A percentile compares a stretch with the other conserved stretches of the same genome.
phyloP scores from a whole-genome alignment of 2,329 filamentous ascomycete genomes.

The Zarea fungicola region DNA sequence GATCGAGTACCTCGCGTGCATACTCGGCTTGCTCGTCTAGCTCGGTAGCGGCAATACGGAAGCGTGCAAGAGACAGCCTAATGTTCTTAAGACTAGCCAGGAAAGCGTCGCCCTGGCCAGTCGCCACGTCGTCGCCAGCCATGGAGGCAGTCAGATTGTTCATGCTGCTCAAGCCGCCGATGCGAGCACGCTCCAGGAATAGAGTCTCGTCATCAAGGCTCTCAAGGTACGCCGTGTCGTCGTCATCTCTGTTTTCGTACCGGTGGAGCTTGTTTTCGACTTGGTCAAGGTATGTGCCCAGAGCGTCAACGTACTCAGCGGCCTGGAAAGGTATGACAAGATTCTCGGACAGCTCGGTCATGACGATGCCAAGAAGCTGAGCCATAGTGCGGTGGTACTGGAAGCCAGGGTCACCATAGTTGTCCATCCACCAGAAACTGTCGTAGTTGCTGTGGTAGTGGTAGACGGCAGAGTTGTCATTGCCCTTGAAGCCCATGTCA shows the following conservation, averaged over 20 bases:
- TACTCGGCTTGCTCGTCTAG: constrained; percentile 42
- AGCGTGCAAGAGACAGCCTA: constrained; percentile 30
- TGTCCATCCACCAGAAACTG: constrained; percentile 83
- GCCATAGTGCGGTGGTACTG: constrained; percentile 63
- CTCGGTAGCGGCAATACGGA: constrained; percentile 35
- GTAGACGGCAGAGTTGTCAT: constrained; percentile 51
- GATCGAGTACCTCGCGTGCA: constrained; percentile 37
- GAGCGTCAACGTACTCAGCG: constrained; percentile 55
- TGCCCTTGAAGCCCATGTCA: constrained; percentile 54
- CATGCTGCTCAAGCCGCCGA: background rate
- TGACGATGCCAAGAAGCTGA: constrained; percentile 58
- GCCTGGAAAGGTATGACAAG: constrained; percentile 61
- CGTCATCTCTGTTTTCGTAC: constrained; percentile 15
- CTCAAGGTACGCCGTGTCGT: constrained; percentile 15
- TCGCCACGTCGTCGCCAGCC: constrained; percentile 17
- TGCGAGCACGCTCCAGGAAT: constrained; percentile 25
- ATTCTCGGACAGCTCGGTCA: constrained; percentile 56
- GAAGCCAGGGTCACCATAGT: constrained; percentile 66
- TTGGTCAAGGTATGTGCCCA: constrained; percentile 47
- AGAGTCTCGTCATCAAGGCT: constrained; percentile 24
- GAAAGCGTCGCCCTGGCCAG: constrained; percentile 36
- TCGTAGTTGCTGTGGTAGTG: constrained; percentile 93
- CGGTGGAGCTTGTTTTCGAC: constrained; percentile 42
- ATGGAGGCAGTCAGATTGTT: too few relatives aligned
- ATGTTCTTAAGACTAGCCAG: constrained; percentile 34